These are phyloP conservation scores for Strobilomyces echinocephalus DNA, from an alignment of 768 basidiomycete genomes.

Conservation along the genomic window DNA sequence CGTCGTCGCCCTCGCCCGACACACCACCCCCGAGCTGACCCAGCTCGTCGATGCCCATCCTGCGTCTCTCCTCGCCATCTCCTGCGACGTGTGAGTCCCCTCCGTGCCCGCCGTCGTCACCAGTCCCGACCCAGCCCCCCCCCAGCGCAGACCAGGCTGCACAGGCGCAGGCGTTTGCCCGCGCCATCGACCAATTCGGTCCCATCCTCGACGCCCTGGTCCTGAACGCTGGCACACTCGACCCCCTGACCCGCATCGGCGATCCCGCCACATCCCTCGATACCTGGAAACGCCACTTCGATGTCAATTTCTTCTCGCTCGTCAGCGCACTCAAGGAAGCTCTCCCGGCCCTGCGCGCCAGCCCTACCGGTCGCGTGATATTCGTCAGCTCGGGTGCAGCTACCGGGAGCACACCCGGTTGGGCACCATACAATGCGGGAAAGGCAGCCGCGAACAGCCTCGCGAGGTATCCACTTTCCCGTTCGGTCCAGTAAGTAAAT, in stretches of 20 bases:
- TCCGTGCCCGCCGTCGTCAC: neutral
- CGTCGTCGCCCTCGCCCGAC: constrained; percentile 75
- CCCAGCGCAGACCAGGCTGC: constrained; percentile 56
- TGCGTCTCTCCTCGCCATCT: constrained; percentile 44
- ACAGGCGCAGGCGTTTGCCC: constrained; percentile 51
- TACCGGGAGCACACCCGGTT: constrained; percentile 57
- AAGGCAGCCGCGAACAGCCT: constrained; percentile 91
- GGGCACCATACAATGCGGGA: constrained; percentile 78
- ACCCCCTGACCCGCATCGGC: constrained; percentile 60
- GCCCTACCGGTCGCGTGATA: constrained; percentile 62
- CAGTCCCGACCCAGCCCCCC: neutral
- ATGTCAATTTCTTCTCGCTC: constrained; percentile 86
- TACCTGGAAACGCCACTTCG: constrained; percentile 69
- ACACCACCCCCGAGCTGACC: constrained; percentile 58
- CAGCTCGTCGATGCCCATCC: constrained; percentile 41
- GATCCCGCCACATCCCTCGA: constrained; percentile 46
- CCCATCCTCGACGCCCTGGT: constrained; percentile 67
- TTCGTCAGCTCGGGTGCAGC: constrained; percentile 88
- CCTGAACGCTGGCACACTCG: constrained; percentile 79
- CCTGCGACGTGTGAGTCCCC: constrained; percentile 72
- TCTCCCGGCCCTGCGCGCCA: constrained; percentile 65
- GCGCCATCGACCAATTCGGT: constrained; percentile 50
- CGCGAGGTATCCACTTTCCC: constrained; percentile 47
- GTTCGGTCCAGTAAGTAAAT: neutral
- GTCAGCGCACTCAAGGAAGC: constrained; percentile 62